Conservation (phyloP, 2,329 filamentous ascomycete species). For the Penicillium sp. region DNA sequence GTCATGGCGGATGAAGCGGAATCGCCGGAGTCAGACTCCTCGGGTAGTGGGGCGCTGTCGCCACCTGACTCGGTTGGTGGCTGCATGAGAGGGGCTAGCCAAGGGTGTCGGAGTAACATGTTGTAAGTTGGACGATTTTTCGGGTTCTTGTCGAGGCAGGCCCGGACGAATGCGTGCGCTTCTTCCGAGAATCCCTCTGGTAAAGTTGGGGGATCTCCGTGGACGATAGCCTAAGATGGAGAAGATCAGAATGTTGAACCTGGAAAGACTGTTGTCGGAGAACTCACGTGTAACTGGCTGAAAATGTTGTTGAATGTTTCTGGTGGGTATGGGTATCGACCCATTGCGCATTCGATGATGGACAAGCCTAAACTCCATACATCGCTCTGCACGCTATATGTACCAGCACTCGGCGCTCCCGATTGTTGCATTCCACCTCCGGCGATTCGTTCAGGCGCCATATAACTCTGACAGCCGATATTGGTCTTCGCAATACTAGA, state of each 20-base stretch:
- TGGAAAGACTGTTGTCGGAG: not conserved
- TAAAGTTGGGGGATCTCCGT: slow-evolving; percentile 89
- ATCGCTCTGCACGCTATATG: slow-evolving; percentile 96
- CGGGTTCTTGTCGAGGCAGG: slow-evolving; percentile 89
- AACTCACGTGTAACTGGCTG: slow-evolving; percentile 88
- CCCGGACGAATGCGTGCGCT: slow-evolving; percentile 81
- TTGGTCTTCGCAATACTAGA: slow-evolving; percentile 98
- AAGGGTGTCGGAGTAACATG: slow-evolving; percentile 83
- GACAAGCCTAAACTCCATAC: slow-evolving; percentile 95
- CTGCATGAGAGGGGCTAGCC: slow-evolving; percentile 74
- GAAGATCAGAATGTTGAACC: slow-evolving; percentile 11
- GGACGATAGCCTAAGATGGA: slow-evolving; percentile 78
- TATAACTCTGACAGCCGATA: slow-evolving; percentile 98
- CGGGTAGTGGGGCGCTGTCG: slow-evolving; percentile 37
- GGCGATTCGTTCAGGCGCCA: slow-evolving; percentile 94
- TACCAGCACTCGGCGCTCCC: slow-evolving; percentile 70
- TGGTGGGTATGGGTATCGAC: slow-evolving; percentile 91
- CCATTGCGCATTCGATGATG: slow-evolving; percentile 93
- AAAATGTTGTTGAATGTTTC: slow-evolving; percentile 99
- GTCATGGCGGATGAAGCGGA: slow-evolving; percentile 44
- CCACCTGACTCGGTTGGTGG: slow-evolving; percentile 68
- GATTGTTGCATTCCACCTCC: slow-evolving; percentile 74
- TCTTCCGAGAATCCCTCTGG: slow-evolving; percentile 76
- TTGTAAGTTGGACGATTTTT: slow-evolving; percentile 91
- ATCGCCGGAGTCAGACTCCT: slow-evolving; percentile 26